Evolutionary conservation across 164 flowering plant genomes (phyloP), one percentile per base, ranked within the genome.

Genomic region (Santalum album): DNA sequence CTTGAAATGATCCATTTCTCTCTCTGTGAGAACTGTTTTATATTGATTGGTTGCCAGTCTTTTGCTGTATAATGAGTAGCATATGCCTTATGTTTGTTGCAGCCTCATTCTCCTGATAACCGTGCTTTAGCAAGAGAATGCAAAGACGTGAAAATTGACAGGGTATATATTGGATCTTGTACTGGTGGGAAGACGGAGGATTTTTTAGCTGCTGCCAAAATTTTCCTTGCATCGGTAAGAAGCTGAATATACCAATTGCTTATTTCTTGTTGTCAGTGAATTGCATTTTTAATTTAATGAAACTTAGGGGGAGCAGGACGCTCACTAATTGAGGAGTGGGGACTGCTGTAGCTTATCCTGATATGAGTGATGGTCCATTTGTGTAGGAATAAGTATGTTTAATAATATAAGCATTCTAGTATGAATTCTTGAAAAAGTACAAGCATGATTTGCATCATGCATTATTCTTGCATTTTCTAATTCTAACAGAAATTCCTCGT

Each of bases 81-180:
- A 11, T 38, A 3, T 15, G 14, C 16, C 3, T 15, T 44, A 0
- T 63, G 17, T 21, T 22, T 50, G 55, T 63, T 82, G 69, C 84
- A 92, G 99, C 99, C 99, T 59, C 97, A 92, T 72, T 90, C 97
- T 68, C 99, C 99, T 34, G 99, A 90, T 73, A 94, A 94, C 50
- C 88, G 99, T 49, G 97, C 84, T 47, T 72, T 84, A 51, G 99
- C 95, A 40, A 77, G 99, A 75, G 99, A 94, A 63, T 94, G 99
- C 76, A 87, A 85, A 71, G 92, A 90, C 72, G 92, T 94, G 54
- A 94, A 94, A 72, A 87, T 90, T 54, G 97, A 94, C 71, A 77
- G 99, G 66, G 99, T 94, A 22, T 94, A 94, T 61, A 90, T 94
- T 55, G 99, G 99, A 59, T 94, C 97, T 42, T 94, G 99, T 70